Base-by-base conservation (phyloP, 2,329 filamentous ascomycete species). In the Ramularia collo-cygni region DNA sequence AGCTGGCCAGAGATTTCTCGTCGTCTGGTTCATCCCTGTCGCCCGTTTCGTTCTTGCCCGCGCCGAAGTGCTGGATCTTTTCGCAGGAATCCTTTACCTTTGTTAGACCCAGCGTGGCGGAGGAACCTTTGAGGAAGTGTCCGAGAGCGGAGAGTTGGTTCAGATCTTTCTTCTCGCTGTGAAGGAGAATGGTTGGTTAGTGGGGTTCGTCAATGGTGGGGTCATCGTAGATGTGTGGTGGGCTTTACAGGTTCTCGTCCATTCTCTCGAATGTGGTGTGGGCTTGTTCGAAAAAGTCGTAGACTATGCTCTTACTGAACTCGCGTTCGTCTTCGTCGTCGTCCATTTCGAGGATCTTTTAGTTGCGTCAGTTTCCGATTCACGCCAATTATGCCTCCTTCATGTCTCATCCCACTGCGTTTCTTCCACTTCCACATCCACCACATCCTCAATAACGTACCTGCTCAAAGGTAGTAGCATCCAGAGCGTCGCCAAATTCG, bases 71-170 rank as follows among this genome's bases (percentile, higher is more conserved):
- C 65, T 98, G 90, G 57, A 98, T 95, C 72, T 93, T 88, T 67
- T 96, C 89, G 68, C 92, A 98, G 47, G 79, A 83, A 58, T 95
- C 88, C 63, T 87, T 85, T 56, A 98, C 83, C 64, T 93, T 93
- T 56, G 77, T 82, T 40, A 96, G 76, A 32, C 92, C 92, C 38
- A 98, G 76, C 3, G 92, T 95, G 28, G 92, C 90, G 7, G 90
- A 95, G 5, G 90, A 96, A 44, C 92, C 92, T 68, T 98, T 98
- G 53, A 98, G 75, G 69, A 95, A 98, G 67, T 98, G 92, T 29
- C 92, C 92, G 21, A 95, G 79, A 38, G 77, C 74, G 24, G 87
- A 94, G 27, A 96, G 77, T 51, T 79, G 70, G n/a, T 68, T 64
- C 42, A 96, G 77, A 44, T 95, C 72, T 57, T 76, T 73, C 2